Base-by-base conservation (phyloP, 2,329 filamentous ascomycete genomes). In the Venturia aucupariae region DNA sequence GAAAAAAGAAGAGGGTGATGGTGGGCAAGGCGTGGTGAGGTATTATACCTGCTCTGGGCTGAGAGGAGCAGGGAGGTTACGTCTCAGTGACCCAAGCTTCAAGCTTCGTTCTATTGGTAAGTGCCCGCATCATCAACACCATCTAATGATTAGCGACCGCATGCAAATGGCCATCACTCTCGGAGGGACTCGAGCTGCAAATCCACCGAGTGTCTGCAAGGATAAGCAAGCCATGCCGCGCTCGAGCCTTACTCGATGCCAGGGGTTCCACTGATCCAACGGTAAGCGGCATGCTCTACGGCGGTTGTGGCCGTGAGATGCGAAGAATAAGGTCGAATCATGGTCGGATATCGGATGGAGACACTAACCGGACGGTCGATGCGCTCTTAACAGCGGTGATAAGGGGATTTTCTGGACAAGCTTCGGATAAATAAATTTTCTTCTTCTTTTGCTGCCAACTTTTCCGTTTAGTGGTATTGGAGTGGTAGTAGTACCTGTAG, bases 71-170 rank as follows among this genome's bases (percentile, higher is more conserved):
- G 48, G 48, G 4, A 32, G 30, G 51, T n/a, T 57, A 57, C 51
- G 51, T 57, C 51, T n/a, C 51, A 57, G 30, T 57, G 51, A 57
- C 51, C 51, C 51, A 57, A 57, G 51, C 51, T n/a, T 35, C 51
- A 57, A 57, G 51, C 51, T n/a, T 35, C 8, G 27, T 57, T 30
- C 51, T 35, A 57, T 62, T 62, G 60, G 60, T 51, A 62, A 24
- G 27, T 57, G 30, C 51, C 51, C 39, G 60, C 60, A 62, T 62
- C 44, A 46, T 62, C 51, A 57, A 48, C 41, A 24, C 24, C 44
- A 62, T 48, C 42, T 51, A 62, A 62, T 62, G 39, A 62, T 62
- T 62, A 62, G 60, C 60, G 42, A 51, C 41, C 19, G 60, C 60
- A 38, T 38, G 42, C 60, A 62, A 62, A 62, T 46, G 44, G 41